phyloP scores from a whole-genome alignment of 2,329 filamentous ascomycete species.

The Ophiocordyceps unilateralis region DNA sequence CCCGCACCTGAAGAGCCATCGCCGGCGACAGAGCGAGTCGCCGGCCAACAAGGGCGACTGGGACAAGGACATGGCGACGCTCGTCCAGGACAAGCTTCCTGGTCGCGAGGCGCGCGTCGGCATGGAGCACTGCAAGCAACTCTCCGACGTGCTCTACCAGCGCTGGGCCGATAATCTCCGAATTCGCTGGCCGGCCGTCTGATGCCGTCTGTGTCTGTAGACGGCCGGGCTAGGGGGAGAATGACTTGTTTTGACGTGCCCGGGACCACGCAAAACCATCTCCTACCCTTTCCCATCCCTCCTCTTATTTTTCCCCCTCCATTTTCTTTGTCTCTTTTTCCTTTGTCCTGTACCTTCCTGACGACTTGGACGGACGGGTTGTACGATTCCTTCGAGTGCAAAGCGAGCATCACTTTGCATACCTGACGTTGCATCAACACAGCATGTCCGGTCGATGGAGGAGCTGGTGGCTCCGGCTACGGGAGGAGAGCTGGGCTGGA shows the following conservation, averaged over 20 bases:
- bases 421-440: slow-evolving; percentile 4
- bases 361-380: slow-evolving; percentile 4
- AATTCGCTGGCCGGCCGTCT: slow-evolving; percentile 43
- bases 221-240: too few species aligned
- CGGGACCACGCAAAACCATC: too few species aligned
- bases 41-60: slow-evolving; percentile 24
- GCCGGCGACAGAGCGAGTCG: slow-evolving; percentile 40
- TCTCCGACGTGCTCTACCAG: slow-evolving; percentile 79
- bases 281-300: not conserved
- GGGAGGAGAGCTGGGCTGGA: not conserved
- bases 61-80: slow-evolving; percentile 27
- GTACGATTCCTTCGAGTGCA: slow-evolving; percentile 6
- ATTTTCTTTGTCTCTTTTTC: not conserved
- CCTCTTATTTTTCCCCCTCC: not conserved
- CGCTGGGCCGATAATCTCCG: slow-evolving; percentile 78
- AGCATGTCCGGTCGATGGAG: slow-evolving; percentile 1
- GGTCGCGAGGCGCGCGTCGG: slow-evolving; percentile 42
- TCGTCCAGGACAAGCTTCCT: slow-evolving; percentile 36
- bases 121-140: slow-evolving; percentile 82
- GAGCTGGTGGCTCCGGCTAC: not conserved
- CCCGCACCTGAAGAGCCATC: slow-evolving; percentile 67
- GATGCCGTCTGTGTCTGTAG: too few species aligned
- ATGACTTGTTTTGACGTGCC: too few species aligned
- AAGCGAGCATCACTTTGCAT: slow-evolving; percentile 8
- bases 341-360: not conserved